Evolutionary conservation across 1,284 basidiomycete genomes (phyloP).

Genomic region (Wallemia ichthyophaga): DNA sequence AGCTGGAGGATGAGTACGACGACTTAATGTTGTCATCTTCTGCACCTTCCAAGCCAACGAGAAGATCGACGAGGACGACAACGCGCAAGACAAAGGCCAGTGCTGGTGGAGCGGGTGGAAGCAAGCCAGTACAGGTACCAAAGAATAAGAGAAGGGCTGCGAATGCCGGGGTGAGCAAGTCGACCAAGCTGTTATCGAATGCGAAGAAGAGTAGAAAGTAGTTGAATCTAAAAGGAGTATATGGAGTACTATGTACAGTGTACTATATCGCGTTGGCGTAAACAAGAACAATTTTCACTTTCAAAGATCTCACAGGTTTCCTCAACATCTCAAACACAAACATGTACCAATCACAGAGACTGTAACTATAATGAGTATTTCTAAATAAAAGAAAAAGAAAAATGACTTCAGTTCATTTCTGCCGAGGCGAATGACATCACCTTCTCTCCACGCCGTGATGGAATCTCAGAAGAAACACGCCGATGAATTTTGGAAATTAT

Average conservation of each 20-base stretch:
- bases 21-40: not conserved
- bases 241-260: too few species aligned
- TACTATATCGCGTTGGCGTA: too few species aligned
- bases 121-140: not conserved
- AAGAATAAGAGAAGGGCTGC: not conserved
- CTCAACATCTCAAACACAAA: too few species aligned
- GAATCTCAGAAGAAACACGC: not conserved
- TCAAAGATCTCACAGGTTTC: too few species aligned
- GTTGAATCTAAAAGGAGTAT: too few species aligned
- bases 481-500: not conserved
- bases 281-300: too few species aligned
- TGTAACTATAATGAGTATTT: too few species aligned
- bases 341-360: too few species aligned
- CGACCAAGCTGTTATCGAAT: not conserved
- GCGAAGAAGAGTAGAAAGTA: not conserved
- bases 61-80: not conserved
- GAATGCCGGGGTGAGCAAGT: not conserved
- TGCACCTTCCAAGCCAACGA: not conserved
- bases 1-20: slow-evolving; percentile 1
- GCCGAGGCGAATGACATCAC: too few species aligned
- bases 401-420: too few species aligned
- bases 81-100: not conserved
- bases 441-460: too few species aligned
- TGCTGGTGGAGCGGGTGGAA: not conserved
- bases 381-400: too few species aligned